Conservation (phyloP, 495 filamentous ascomycete species). For the Acidomyces sp. region DNA sequence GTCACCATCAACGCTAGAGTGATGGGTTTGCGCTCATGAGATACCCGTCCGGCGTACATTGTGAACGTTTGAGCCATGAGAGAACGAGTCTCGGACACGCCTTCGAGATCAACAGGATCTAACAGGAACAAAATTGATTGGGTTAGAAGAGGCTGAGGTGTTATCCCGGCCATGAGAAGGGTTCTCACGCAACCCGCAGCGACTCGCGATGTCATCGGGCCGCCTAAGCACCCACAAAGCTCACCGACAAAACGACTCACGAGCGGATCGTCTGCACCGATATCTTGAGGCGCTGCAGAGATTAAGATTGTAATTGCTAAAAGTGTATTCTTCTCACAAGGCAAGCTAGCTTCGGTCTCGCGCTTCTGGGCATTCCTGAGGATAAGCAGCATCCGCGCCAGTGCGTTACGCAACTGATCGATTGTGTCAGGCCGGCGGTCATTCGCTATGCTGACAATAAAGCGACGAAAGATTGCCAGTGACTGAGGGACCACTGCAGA, state of each 20-base stretch:
- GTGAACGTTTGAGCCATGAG: slow-evolving; percentile 61
- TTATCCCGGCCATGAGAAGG: slow-evolving; percentile 51
- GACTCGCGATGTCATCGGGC: slow-evolving; percentile 68
- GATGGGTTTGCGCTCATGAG: slow-evolving; percentile 39
- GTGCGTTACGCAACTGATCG: slow-evolving; percentile 53
- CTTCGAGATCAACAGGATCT: slow-evolving; percentile 46
- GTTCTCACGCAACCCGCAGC: slow-evolving; percentile 78
- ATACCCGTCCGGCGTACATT: slow-evolving; percentile 46
- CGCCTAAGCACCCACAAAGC: slow-evolving; percentile 71
- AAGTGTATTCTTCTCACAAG: slow-evolving; percentile 87
- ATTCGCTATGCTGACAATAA: slow-evolving; percentile 37
- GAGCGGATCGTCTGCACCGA: slow-evolving; percentile 60
- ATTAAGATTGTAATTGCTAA: slow-evolving; percentile 79
- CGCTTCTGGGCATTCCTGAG: slow-evolving; percentile 72
- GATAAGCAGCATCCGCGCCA: slow-evolving; percentile 66
- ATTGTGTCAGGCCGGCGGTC: slow-evolving; percentile 46
- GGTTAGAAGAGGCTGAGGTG: slow-evolving; percentile 62
- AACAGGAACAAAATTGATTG: slow-evolving; percentile 62
- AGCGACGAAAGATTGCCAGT: slow-evolving; percentile 82
- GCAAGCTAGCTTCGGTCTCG: slow-evolving; percentile 62
- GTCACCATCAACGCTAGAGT: slow-evolving; percentile 66
- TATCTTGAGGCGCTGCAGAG: slow-evolving; percentile 57
- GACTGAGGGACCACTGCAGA: slow-evolving; percentile 77
- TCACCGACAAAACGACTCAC: slow-evolving; percentile 57
- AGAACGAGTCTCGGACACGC: slow-evolving; percentile 58